Evolutionary conservation across 148 eudicot genomes (phyloP), one percentile per base, ranked within the genome.

Genomic region (Fagopyrum esculentum): DNA sequence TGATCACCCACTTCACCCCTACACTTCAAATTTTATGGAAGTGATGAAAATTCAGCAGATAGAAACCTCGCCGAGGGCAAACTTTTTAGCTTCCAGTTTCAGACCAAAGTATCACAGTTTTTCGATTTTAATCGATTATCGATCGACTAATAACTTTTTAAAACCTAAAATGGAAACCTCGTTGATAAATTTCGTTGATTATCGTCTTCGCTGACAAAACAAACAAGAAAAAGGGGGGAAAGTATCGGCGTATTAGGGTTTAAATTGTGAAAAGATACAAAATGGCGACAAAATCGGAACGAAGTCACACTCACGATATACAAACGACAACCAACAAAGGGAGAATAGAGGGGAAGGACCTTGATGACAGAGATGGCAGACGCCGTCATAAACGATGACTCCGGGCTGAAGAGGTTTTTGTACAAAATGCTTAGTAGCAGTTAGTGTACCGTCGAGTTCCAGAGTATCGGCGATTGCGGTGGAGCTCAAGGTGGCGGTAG

Each of bases 1-100:
- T 78, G 49, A 92, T 96, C 72, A 90, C 84, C 96, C 84, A 84
- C 80, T 92, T 96, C 79, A 96, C 98, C 55, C 99, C 99, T 96
- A 74, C 77, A 82, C 71, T 40, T 66, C 6, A 19, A 40, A 66
- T 40, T 35, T 30, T 40, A 35, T 13, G 71, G 43, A 66, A 66
- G 17, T n/a, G 5, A 22, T 60, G 68, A 61, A 17, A 17, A 66
- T 66, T 57, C 71, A 13, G 45, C 17, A 6, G 3, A 49, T 2
- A 29, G 68, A 26, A 61, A 61, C 44, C 9, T 26, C 68, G 29
- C 68, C 5, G 44, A 30, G 17, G 44, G 70, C 7, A 8, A 6
- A 12, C 35, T 15, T 66, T 40, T 4, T 19, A 22, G 43, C 10
- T 17, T 60, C 68, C 29, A 13, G 13, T 9, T 61, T 29, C 68